These are phyloP conservation scores for Globisporangium sylvaticum DNA, from an alignment of 352 stramenopile species.

Conservation along the genomic window DNA sequence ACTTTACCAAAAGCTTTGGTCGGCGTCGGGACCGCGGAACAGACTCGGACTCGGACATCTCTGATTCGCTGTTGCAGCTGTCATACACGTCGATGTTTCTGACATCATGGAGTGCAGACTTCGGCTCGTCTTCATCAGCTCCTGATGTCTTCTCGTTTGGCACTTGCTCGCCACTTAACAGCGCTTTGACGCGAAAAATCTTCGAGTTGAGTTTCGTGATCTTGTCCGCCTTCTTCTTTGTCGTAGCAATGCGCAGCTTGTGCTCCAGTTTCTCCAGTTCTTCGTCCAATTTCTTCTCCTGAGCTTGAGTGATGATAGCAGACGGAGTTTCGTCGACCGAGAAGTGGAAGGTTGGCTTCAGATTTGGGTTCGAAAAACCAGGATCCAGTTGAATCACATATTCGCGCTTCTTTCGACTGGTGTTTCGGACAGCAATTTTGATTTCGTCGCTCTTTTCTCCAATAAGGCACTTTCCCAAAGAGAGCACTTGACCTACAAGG, in stretches of 20 bases:
- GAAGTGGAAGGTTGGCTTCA: conserved; percentile 83
- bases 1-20: conserved; percentile 15
- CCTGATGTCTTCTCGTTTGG: conserved; percentile 50
- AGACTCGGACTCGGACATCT: conserved; percentile 73
- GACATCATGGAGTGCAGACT: conserved; percentile 23
- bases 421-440: conserved; percentile 86
- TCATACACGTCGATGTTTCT: conserved; percentile 62
- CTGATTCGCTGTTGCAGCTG: conserved; percentile 81
- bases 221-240: conserved; percentile 89
- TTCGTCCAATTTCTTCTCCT: conserved; percentile 89
- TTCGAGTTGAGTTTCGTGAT: conserved; percentile 83
- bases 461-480: conserved; percentile 78
- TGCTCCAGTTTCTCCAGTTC: conserved; percentile 89
- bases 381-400: conserved; percentile 86
- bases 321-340: conserved; percentile 79
- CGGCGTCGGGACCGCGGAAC: conserved; percentile 25
- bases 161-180: conserved; percentile 73
- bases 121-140: conserved; percentile 30
- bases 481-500: conserved; percentile 67
- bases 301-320: conserved; percentile 81
- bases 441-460: conserved; percentile 81
- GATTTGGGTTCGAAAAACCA: conserved; percentile 50
- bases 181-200: conserved; percentile 72
- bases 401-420: conserved; percentile 83
- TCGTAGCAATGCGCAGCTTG: conserved; percentile 85